A percentile compares a stretch with the other conserved stretches of the same genome.
Conservation (phyloP, 2,329 filamentous ascomycete genomes). For the Chaetomiaceae sp. region DNA sequence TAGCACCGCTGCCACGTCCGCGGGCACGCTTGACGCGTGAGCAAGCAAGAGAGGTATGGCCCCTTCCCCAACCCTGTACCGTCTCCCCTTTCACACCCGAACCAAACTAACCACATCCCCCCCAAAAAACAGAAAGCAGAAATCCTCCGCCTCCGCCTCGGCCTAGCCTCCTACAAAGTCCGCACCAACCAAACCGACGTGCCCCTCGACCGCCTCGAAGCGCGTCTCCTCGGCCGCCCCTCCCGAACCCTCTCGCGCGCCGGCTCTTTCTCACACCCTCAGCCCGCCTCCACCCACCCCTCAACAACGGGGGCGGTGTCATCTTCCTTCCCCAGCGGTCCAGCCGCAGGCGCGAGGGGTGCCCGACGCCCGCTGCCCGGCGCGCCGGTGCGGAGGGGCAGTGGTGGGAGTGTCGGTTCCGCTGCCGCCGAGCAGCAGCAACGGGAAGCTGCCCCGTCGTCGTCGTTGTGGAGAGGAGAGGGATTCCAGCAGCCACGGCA, state of each 20-base stretch:
- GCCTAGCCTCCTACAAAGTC: conserved; percentile 70
- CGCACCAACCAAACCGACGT: conserved; percentile 65
- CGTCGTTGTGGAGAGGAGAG: too few species aligned
- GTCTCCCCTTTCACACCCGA: neutral
- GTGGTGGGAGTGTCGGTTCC: neutral
- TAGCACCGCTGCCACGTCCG: neutral
- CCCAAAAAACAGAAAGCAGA: conserved; percentile 50
- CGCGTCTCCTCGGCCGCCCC: conserved; percentile 25
- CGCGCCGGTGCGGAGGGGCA: conserved; percentile 7
- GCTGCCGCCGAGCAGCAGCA: neutral
- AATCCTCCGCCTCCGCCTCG: conserved; percentile 62
- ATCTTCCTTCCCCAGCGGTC: too few species aligned
- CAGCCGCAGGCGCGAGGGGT: neutral
- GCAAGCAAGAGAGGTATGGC: conserved; percentile 46
- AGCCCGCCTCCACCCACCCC: too few species aligned
- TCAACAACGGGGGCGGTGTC: too few species aligned
- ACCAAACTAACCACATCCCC: neutral
- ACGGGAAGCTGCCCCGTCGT: too few species aligned
- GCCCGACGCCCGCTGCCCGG: conserved; percentile 2
- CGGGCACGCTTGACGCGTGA: conserved; percentile 41
- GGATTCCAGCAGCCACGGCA: neutral
- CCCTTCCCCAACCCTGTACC: neutral
- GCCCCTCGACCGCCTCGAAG: conserved; percentile 56
- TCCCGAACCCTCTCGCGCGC: neutral
- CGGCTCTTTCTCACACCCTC: neutral